phyloP scores from a whole-genome alignment of 805 yeast species.

The Blastobotrys chiropterorum region DNA sequence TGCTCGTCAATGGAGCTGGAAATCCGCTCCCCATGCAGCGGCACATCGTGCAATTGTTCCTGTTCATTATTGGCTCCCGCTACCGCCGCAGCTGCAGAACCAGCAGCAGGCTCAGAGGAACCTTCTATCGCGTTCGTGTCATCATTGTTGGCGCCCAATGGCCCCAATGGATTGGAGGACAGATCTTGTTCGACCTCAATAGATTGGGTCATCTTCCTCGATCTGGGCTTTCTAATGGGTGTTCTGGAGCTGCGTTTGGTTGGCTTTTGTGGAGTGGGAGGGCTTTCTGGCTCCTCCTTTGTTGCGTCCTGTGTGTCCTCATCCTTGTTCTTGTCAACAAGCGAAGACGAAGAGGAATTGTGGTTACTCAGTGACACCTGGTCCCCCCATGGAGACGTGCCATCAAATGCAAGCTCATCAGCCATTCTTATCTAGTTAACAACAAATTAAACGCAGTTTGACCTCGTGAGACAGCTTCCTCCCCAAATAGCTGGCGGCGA shows the following conservation, averaged over 20 bases:
- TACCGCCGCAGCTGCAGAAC: neutral
- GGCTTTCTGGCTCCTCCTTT: neutral
- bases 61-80: neutral
- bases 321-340: conserved; percentile 4
- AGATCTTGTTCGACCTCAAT: conserved; percentile 10
- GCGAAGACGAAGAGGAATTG: conserved; percentile 11
- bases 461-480: neutral
- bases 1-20: neutral
- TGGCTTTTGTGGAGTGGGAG: conserved; percentile 5
- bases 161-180: conserved; percentile 13
- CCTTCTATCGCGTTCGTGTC: neutral
- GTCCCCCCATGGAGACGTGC: conserved; percentile 23
- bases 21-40: neutral
- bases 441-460: neutral
- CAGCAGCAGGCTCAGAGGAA: neutral
- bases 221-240: neutral
- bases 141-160: conserved; percentile 8
- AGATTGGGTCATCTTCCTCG: conserved; percentile 2
- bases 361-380: conserved; percentile 16
- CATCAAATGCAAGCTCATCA: conserved; percentile 8
- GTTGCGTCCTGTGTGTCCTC: neutral
- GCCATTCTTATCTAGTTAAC: conserved; percentile 1
- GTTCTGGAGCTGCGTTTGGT: conserved; percentile 3
- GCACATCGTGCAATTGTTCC: conserved; percentile 2
- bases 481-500: neutral